phyloP scores from a whole-genome alignment of 1,284 basidiomycete species.

The Heterobasidion occidentale region DNA sequence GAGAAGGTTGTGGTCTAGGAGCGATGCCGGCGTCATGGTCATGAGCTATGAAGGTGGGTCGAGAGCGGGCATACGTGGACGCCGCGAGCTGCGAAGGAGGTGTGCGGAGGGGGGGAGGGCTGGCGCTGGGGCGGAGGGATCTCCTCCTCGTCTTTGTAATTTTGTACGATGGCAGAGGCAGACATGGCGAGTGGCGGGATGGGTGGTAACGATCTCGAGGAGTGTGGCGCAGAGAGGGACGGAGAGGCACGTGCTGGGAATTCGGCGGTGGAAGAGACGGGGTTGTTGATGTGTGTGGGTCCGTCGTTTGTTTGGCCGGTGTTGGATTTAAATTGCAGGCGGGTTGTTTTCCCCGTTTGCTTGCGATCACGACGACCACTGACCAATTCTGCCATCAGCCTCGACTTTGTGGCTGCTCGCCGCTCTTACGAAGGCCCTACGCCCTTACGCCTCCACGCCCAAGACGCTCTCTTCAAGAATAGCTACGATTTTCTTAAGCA shows the following conservation, averaged over 20 bases:
- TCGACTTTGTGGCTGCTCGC: slow-evolving; percentile 24
- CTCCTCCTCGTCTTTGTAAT: slow-evolving; percentile 40
- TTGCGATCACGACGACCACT: slow-evolving; percentile 5
- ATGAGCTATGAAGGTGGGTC: slow-evolving; percentile 7
- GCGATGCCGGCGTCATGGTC: slow-evolving; percentile 13
- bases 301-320: slow-evolving; percentile 21
- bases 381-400: slow-evolving; percentile 11
- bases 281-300: slow-evolving; percentile 21
- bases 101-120: slow-evolving; percentile 67
- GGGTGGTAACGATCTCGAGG: too few species aligned
- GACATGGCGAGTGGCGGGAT: background rate
- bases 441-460: slow-evolving; percentile 22
- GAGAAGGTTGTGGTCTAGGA: slow-evolving; percentile 66
- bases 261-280: background rate
- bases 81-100: slow-evolving; percentile 58
- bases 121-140: slow-evolving; percentile 54
- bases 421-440: slow-evolving; percentile 27
- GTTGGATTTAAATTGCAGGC: slow-evolving; percentile 18
- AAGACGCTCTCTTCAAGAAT: slow-evolving; percentile 22
- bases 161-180: background rate
- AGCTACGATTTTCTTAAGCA: slow-evolving; percentile 12
- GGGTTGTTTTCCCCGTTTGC: slow-evolving; percentile 13
- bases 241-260: slow-evolving; percentile 5
- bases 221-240: too few species aligned
- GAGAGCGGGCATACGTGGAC: slow-evolving; percentile 50